Conservation (phyloP, 176 grass and related monocot species). For the Dendrocalamus sinicus region DNA sequence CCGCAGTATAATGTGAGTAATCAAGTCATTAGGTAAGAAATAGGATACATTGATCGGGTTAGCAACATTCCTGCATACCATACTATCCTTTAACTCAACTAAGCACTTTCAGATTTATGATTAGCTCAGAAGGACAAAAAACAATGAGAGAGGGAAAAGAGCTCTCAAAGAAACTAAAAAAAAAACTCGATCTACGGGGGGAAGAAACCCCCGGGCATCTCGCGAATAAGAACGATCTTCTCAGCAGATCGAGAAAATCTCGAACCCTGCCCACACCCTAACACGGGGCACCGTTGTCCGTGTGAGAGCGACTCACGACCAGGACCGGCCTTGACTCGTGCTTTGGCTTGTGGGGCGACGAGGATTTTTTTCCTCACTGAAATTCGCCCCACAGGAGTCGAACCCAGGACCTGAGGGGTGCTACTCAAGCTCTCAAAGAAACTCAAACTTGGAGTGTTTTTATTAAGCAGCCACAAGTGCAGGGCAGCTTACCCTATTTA, state of each 20-base stretch:
- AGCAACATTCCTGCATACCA: background rate
- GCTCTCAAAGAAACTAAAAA: background rate
- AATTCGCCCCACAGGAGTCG: no score
- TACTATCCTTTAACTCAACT: background rate
- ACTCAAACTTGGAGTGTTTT: background rate
- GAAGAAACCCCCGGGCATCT: no score
- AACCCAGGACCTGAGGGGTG: no score
- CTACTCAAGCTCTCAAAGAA: background rate
- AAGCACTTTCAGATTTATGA: background rate
- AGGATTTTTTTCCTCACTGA: no score
- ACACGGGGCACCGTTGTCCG: no score
- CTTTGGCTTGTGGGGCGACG: no score
- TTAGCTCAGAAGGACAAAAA: background rate
- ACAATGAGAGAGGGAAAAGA: background rate
- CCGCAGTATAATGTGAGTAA: conserved; percentile 17
- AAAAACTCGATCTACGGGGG: no score
- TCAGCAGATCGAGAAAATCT: no score
- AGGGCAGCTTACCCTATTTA: background rate
- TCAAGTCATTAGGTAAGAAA: background rate
- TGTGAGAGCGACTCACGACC: no score
- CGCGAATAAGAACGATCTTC: no score
- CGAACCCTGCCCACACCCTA: no score
- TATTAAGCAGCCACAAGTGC: conserved; percentile 1
- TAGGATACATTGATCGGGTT: background rate
- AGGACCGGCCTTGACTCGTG: no score